A percentile compares a stretch with the other conserved stretches of the same genome.
Conservation (phyloP, 441 rosid genomes). For the Aleurites moluccanus region DNA sequence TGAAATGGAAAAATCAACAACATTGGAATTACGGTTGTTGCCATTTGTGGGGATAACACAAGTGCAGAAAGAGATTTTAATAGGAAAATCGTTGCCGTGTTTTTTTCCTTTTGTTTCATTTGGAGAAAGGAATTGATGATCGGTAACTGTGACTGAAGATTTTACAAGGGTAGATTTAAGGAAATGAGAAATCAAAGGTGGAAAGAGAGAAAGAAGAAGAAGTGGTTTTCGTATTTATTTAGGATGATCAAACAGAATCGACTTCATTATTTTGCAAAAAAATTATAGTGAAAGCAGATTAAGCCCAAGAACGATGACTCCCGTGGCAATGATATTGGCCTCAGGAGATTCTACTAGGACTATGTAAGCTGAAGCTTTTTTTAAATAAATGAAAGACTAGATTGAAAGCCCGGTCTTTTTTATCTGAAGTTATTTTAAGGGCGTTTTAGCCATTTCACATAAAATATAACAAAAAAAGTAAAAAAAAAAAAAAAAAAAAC, state of each 20-base stretch:
- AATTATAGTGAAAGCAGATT: too few relatives aligned
- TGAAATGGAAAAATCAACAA: constrained; percentile 35
- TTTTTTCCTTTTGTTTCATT: constrained; percentile 31
- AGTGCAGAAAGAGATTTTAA: constrained; percentile 38
- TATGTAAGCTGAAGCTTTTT: too few relatives aligned
- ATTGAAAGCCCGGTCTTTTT: too few relatives aligned
- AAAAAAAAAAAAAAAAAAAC: too few relatives aligned
- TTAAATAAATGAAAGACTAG: too few relatives aligned
- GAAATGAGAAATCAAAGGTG: constrained; percentile 32
- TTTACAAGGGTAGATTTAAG: constrained; percentile 49
- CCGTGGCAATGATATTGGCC: too few relatives aligned
- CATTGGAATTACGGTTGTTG: constrained; percentile 16
- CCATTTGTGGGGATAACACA: constrained; percentile 34
- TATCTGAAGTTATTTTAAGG: too few relatives aligned
- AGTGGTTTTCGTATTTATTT: neutral
- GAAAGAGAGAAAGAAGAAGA: constrained; percentile 47
- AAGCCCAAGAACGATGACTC: too few relatives aligned
- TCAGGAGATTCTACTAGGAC: too few relatives aligned
- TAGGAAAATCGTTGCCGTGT: constrained; percentile 2
- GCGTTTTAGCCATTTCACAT: too few relatives aligned
- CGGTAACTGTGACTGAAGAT: constrained; percentile 22
- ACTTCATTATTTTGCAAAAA: too few relatives aligned
- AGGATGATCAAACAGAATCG: neutral
- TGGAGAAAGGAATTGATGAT: constrained; percentile 22
- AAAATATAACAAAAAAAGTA: too few relatives aligned